These are phyloP conservation scores for Microstegium vimineum DNA, from an alignment of 176 grass and related monocot species.

Conservation along the genomic window DNA sequence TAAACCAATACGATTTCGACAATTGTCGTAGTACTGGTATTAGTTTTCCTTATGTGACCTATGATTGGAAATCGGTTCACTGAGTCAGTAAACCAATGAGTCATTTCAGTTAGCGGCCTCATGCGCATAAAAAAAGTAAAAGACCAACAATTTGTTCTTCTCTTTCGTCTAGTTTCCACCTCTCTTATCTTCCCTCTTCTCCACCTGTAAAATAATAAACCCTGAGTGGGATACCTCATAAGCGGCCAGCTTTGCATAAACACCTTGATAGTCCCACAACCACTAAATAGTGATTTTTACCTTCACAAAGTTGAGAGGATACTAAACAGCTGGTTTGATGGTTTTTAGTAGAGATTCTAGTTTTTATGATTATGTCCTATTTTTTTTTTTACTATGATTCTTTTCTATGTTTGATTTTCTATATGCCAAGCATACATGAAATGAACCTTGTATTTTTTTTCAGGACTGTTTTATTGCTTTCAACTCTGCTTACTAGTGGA, in stretches of 20 bases:
- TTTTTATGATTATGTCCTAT: background rate
- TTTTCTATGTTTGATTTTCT: background rate
- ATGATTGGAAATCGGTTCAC: background rate
- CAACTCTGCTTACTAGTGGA: conserved; percentile 52
- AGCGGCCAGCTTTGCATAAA: background rate
- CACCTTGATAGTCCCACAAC: background rate
- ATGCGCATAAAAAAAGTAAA: background rate
- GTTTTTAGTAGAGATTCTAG: background rate
- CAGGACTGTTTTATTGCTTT: conserved; percentile 66
- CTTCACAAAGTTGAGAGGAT: background rate
- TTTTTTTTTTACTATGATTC: background rate
- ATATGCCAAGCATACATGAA: background rate
- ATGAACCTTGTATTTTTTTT: background rate
- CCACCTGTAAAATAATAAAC: background rate
- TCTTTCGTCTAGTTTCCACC: background rate
- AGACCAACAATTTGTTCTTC: background rate
- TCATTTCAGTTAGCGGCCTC: background rate
- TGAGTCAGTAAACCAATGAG: background rate
- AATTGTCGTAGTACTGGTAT: background rate
- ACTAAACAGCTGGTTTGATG: background rate
- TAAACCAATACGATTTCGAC: background rate
- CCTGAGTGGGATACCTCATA: background rate
- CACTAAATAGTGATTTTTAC: background rate
- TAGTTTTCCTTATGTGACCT: background rate
- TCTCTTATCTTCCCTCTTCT: background rate